Conservation (phyloP, 306 rosid genomes). For the Cyamopsis tetragonoloba region DNA sequence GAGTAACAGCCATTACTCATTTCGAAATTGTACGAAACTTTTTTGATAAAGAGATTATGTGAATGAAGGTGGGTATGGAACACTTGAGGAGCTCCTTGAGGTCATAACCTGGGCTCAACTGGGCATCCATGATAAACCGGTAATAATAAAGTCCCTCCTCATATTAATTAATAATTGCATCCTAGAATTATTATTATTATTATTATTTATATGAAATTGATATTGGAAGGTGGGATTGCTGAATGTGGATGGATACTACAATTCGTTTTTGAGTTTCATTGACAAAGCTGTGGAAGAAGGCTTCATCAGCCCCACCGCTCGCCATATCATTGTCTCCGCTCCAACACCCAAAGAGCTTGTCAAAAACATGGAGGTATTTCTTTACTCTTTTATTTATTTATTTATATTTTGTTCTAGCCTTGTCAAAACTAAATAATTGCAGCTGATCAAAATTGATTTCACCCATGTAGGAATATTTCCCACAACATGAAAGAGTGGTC, state of each 20-base stretch:
- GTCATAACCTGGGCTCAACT: conserved; percentile 99
- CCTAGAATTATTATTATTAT: neutral
- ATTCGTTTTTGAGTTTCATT: conserved; percentile 75
- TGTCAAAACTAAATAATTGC: neutral
- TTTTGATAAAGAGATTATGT: no score
- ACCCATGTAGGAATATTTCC: conserved; percentile 61
- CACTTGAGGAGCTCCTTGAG: conserved; percentile 98
- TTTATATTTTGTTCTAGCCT: neutral
- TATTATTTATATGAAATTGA: neutral
- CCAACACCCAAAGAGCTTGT: conserved; percentile 83
- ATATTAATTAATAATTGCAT: no score
- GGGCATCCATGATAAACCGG: conserved; percentile 97
- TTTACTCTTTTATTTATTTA: no score
- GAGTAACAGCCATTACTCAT: no score
- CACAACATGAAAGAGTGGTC: conserved; percentile 87
- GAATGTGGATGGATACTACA: conserved; percentile 96
- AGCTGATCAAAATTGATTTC: neutral
- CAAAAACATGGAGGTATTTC: conserved; percentile 76
- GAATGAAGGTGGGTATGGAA: conserved; percentile 86
- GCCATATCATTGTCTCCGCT: conserved; percentile 88
- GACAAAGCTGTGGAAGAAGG: conserved; percentile 98
- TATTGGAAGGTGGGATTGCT: conserved; percentile 78
- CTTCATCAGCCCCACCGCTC: conserved; percentile 78
- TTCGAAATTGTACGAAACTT: no score
- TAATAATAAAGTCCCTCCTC: conserved; percentile 28